These are phyloP conservation scores for Russula ochroleuca DNA, from an alignment of 768 basidiomycete genomes.

Conservation along the genomic window DNA sequence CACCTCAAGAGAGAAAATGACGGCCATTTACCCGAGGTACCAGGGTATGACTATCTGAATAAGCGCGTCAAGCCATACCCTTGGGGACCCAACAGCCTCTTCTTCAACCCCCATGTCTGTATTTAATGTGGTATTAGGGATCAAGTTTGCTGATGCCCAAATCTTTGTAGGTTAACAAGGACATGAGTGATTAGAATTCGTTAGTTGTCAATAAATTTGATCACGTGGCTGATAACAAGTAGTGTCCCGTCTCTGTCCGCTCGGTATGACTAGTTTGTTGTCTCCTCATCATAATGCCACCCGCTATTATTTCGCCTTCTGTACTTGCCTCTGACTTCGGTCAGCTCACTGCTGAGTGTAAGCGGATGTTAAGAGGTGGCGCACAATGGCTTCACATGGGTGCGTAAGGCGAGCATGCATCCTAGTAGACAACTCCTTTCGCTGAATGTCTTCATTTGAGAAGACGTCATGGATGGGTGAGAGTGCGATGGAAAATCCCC, in stretches of 20 bases:
- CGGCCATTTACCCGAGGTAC: conserved; percentile 64
- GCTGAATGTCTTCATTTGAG: conserved; percentile 1
- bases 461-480: conserved; percentile 98
- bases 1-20: conserved; percentile 70
- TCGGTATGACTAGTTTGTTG: background rate
- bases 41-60: conserved; percentile 76
- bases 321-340: conserved; percentile 98
- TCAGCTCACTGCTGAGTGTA: conserved; percentile 90
- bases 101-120: conserved; percentile 72
- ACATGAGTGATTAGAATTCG: conserved; percentile 42
- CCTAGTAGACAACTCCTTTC: background rate
- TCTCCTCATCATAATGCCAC: conserved; percentile 54
- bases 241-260: background rate
- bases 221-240: conserved; percentile 2
- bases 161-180: conserved; percentile 54
- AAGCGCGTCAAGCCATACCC: conserved; percentile 74
- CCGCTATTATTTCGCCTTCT: conserved; percentile 92
- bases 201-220: background rate
- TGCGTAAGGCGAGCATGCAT: conserved; percentile 33
- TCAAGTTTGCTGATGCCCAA: conserved; percentile 12
- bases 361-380: conserved; percentile 91
- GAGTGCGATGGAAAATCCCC: conserved; percentile 15
- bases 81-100: conserved; percentile 80
- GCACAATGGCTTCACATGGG: conserved; percentile 99
- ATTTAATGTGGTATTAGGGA: background rate